phyloP scores from a whole-genome alignment of 163 green algal genomes.

The Prototheca stagnorum region DNA sequence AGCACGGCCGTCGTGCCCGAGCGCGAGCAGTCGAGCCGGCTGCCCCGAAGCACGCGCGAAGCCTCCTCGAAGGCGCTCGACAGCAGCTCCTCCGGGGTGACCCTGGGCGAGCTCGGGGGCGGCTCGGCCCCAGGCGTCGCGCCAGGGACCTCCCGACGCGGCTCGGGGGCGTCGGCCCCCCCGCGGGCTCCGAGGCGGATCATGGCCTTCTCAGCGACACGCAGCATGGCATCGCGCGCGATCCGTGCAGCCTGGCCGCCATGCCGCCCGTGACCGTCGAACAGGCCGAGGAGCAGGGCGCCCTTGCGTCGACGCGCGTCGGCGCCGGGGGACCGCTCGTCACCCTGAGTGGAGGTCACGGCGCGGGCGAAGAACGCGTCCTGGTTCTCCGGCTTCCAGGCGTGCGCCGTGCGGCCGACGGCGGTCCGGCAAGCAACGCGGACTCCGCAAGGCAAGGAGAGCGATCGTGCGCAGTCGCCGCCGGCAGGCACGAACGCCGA shows the following conservation, averaged over 20 bases:
- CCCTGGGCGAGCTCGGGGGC: background rate
- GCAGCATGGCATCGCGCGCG: slow-evolving; percentile 6
- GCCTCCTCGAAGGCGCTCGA: slow-evolving; percentile 4
- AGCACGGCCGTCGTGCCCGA: slow-evolving; percentile 17
- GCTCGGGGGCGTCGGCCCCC: background rate
- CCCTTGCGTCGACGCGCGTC: too few species aligned
- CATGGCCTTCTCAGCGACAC: too few species aligned
- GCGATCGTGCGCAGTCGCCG: too few species aligned
- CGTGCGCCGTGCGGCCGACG: background rate
- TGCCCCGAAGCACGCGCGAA: background rate
- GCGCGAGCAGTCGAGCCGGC: slow-evolving; percentile 7
- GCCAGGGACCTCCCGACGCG: background rate
- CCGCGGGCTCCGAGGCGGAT: too few species aligned
- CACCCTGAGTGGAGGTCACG: background rate
- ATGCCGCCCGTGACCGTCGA: slow-evolving; percentile 9
- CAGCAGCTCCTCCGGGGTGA: slow-evolving; percentile 2
- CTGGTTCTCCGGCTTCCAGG: slow-evolving; percentile 18
- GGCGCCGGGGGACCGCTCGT: background rate
- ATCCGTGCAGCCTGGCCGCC: background rate
- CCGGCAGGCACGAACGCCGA: too few species aligned
- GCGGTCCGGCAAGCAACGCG: background rate
- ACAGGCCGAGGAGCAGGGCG: slow-evolving; percentile 5
- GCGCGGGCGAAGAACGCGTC: slow-evolving; percentile 10
- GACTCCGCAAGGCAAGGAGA: too few species aligned
- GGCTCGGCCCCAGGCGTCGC: background rate